Conservation (phyloP, 2,329 filamentous ascomycete species). For the Triangularia setosa region DNA sequence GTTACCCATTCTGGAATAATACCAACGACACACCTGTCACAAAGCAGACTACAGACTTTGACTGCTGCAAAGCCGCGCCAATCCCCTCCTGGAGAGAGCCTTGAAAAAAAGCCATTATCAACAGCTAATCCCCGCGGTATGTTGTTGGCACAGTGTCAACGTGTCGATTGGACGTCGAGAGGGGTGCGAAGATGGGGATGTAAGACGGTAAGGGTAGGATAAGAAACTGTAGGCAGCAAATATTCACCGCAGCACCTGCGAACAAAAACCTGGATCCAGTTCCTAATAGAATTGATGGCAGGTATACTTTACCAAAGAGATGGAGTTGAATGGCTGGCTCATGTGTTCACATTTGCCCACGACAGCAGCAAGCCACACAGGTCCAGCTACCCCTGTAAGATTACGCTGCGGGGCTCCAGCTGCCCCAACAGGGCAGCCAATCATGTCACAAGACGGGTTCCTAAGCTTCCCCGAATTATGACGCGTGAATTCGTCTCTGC, state of each 20-base stretch:
- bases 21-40: conserved; percentile 58
- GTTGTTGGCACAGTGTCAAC: background rate
- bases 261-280: background rate
- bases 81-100: conserved; percentile 81
- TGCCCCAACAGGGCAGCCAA: background rate
- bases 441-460: background rate
- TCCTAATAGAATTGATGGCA: background rate
- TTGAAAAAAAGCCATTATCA: conserved; percentile 68
- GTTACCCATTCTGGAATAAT: background rate
- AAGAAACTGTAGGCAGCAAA: background rate
- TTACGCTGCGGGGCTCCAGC: background rate
- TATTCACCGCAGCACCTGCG: background rate
- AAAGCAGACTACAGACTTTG: conserved; percentile 81
- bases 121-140: background rate
- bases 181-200: background rate
- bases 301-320: background rate
- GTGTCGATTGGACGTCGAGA: background rate
- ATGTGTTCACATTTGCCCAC: background rate
- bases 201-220: background rate
- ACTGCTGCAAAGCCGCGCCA: conserved; percentile 65
- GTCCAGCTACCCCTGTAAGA: conserved; percentile 3
- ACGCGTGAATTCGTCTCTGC: background rate
- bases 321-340: background rate
- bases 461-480: conserved; percentile 1
- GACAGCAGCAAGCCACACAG: conserved; percentile 3